Conservation (phyloP, 2,329 filamentous ascomycete genomes). For the Epichloe uncinata region DNA sequence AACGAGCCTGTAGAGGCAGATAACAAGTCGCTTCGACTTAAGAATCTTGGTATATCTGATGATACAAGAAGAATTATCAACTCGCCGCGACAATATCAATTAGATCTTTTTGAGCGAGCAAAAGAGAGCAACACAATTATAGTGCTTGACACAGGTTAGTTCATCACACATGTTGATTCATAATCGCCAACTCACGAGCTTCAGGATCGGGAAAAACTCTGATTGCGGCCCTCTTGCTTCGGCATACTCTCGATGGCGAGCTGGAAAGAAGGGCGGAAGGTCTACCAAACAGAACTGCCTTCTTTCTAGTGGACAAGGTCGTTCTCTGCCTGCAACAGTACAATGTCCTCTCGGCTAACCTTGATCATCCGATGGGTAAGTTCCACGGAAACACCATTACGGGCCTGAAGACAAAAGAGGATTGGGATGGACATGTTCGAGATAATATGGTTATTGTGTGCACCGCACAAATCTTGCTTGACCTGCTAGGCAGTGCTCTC, state of each 20-base stretch:
- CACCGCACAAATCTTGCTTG: slow-evolving; percentile 74
- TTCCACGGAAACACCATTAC: slow-evolving; percentile 58
- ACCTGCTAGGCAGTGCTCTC: slow-evolving; percentile 67
- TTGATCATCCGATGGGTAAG: slow-evolving; percentile 60
- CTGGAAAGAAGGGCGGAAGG: slow-evolving; percentile 53
- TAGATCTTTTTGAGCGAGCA: slow-evolving; percentile 80
- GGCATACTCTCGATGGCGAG: slow-evolving; percentile 64
- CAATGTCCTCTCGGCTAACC: slow-evolving; percentile 65
- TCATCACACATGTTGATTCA: not conserved
- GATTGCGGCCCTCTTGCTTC: slow-evolving; percentile 76
- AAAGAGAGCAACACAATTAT: slow-evolving; percentile 80
- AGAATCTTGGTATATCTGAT: not conserved
- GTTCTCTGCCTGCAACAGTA: slow-evolving; percentile 84
- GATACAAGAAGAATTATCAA: slow-evolving; percentile 45
- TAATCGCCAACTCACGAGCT: slow-evolving; percentile 1
- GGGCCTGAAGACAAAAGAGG: slow-evolving; percentile 25
- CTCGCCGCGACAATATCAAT: slow-evolving; percentile 77
- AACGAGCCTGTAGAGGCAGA: not conserved
- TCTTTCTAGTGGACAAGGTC: slow-evolving; percentile 87
- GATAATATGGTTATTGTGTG: slow-evolving; percentile 79
- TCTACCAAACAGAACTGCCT: slow-evolving; percentile 51
- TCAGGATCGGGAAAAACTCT: slow-evolving; percentile 83
- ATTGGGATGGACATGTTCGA: slow-evolving; percentile 38
- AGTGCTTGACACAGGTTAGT: slow-evolving; percentile 72
- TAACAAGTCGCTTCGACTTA: not conserved